phyloP scores from a whole-genome alignment of 177 flowering plant species.

The Vitis hybrid region DNA sequence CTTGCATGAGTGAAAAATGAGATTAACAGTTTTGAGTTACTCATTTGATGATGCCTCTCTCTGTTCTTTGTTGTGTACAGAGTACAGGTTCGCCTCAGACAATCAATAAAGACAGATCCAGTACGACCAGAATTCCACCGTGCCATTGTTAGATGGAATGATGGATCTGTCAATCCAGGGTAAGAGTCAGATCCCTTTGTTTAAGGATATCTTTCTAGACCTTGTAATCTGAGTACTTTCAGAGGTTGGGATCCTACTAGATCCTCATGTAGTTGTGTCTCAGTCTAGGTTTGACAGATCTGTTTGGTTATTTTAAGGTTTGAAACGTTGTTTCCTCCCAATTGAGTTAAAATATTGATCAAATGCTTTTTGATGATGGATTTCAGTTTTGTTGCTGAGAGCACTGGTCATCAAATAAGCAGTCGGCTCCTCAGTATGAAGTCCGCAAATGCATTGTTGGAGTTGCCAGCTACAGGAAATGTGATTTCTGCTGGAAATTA shows the following conservation, averaged over 20 bases:
- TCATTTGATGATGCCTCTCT: background rate
- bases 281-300: background rate
- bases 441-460: constrained; percentile 83
- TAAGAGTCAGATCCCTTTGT: constrained; percentile 29
- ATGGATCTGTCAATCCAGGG: constrained; percentile 83
- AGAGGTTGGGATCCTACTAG: background rate
- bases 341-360: background rate
- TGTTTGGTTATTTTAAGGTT: background rate
- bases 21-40: too few relatives aligned
- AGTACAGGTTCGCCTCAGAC: constrained; percentile 65
- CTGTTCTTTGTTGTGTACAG: constrained; percentile 33
- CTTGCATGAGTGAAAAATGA: too few relatives aligned
- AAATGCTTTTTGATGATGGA: constrained; percentile 7
- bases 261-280: background rate
- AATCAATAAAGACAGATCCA: constrained; percentile 66
- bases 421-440: constrained; percentile 91
- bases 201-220: background rate
- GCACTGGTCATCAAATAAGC: constrained; percentile 93
- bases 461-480: constrained; percentile 57
- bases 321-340: background rate
- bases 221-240: background rate
- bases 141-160: constrained; percentile 73
- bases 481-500: constrained; percentile 62
- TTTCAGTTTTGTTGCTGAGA: constrained; percentile 85
- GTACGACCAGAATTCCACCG: constrained; percentile 80